Percentiles rank a stretch among this genome's conserved stretches.
phyloP scores from a whole-genome alignment of 1,139 yeast genomes.

The Martiniozyma asiatica region DNA sequence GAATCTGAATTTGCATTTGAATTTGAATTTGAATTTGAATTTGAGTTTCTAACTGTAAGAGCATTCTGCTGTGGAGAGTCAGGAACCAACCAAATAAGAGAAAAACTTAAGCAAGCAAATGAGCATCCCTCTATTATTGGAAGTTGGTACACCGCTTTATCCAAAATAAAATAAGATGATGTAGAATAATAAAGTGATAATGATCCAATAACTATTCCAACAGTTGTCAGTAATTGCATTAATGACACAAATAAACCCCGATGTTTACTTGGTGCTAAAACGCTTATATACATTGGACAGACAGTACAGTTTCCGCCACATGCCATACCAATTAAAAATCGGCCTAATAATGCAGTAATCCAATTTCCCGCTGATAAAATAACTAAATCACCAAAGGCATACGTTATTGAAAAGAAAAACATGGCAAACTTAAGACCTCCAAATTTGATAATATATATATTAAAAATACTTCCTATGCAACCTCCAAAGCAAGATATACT shows the following conservation, averaged over 20 bases:
- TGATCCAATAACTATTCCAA: conserved; percentile 58
- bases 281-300: conserved; percentile 60
- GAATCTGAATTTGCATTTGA: too few relatives aligned
- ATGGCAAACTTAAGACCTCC: conserved; percentile 44
- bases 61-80: too few relatives aligned
- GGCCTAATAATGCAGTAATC: conserved; percentile 42
- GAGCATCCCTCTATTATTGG: conserved; percentile 40
- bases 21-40: too few relatives aligned
- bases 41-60: too few relatives aligned
- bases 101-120: conserved; percentile 33
- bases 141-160: conserved; percentile 42
- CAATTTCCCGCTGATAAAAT: conserved; percentile 22
- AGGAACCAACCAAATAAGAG: conserved; percentile 45
- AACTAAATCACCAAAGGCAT: conserved; percentile 30
- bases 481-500: conserved; percentile 64
- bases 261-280: conserved; percentile 50
- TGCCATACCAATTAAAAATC: conserved; percentile 48
- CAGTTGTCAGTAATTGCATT: conserved; percentile 54
- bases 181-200: conserved; percentile 46
- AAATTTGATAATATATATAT: conserved; percentile 33
- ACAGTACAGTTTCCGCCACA: conserved; percentile 55
- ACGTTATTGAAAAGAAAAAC: conserved; percentile 32
- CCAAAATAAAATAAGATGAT: conserved; percentile 17
- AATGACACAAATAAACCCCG: conserved; percentile 60
- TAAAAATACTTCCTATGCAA: conserved; percentile 56